phyloP scores from a whole-genome alignment of 2,329 filamentous ascomycete genomes.

The Lecanicillium sp. region DNA sequence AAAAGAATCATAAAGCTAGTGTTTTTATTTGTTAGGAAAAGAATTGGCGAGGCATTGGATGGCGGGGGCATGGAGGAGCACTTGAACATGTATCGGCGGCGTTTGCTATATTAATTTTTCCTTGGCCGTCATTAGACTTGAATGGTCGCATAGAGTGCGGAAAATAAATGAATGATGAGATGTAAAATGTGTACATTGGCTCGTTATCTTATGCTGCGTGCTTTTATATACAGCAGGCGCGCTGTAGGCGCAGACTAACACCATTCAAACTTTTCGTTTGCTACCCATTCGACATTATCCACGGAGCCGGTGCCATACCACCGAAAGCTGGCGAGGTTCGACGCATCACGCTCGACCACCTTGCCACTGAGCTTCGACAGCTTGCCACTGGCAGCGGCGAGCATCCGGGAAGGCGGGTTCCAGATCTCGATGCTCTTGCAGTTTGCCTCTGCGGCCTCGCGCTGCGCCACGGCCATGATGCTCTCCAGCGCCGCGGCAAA shows the following conservation, averaged over 20 bases:
- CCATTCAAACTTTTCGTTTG: constrained; percentile 75
- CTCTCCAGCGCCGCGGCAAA: constrained; percentile 51
- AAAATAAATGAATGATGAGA: constrained; percentile 14
- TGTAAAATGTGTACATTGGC: no score
- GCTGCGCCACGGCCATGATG: constrained; percentile 61
- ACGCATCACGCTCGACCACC: constrained; percentile 50
- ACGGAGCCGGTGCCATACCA: constrained; percentile 57
- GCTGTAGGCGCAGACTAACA: constrained; percentile 47
- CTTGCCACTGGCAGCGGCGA: constrained; percentile 37
- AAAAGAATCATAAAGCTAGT: background rate
- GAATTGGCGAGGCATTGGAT: background rate
- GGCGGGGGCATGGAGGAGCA: background rate
- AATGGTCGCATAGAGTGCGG: constrained; percentile 11
- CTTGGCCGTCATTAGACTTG: constrained; percentile 12
- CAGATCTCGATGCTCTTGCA: constrained; percentile 70
- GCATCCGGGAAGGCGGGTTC: constrained; percentile 63
- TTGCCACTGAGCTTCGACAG: constrained; percentile 41
- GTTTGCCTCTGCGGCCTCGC: constrained; percentile 65
- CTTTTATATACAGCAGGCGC: no score
- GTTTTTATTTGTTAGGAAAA: constrained; percentile 6
- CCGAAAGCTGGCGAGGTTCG: constrained; percentile 65
- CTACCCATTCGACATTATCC: constrained; percentile 61
- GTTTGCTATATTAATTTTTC: constrained; percentile 10
- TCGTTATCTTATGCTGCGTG: background rate
- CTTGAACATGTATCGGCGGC: constrained; percentile 12